A percentile compares a stretch with the other conserved stretches of the same genome.
phyloP scores from a whole-genome alignment of 139 green algal genomes.

The Trebouxia sp. region DNA sequence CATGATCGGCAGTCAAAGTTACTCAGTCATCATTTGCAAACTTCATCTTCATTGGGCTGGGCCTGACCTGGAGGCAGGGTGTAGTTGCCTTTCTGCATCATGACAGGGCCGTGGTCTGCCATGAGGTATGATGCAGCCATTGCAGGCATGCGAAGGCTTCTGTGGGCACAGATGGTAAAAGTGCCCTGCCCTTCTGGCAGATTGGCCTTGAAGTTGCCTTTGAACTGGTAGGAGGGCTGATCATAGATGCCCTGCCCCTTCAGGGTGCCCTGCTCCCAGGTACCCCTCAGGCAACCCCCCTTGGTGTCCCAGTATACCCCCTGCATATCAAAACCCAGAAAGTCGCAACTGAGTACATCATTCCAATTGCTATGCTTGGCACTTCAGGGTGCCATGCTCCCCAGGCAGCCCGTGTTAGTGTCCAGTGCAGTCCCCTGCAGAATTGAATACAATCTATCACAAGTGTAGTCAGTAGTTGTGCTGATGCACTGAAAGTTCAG shows the following conservation, averaged over 20 bases:
- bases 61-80: conserved; percentile 49
- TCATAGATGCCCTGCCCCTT: conserved; percentile 61
- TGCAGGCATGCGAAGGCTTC: conserved; percentile 37
- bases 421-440: too few species aligned
- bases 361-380: neutral
- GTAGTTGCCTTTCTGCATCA: conserved; percentile 53
- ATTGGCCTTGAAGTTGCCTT: conserved; percentile 58
- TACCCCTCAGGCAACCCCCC: conserved; percentile 61
- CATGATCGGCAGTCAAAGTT: too few species aligned
- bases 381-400: too few species aligned
- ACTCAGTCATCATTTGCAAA: conserved; percentile 23
- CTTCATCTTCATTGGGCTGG: too few species aligned
- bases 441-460: too few species aligned
- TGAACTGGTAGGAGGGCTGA: conserved; percentile 53
- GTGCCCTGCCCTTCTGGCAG: conserved; percentile 57
- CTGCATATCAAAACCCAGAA: conserved; percentile 4
- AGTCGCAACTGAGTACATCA: neutral
- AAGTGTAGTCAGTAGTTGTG: too few species aligned
- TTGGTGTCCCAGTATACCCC: conserved; percentile 45
- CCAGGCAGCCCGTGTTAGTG: too few species aligned
- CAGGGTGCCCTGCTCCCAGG: conserved; percentile 60
- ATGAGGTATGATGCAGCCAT: conserved; percentile 48
- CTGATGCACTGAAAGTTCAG: too few species aligned
- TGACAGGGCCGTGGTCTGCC: conserved; percentile 47
- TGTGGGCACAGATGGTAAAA: conserved; percentile 52